A percentile compares a stretch with the other conserved stretches of the same genome.
phyloP scores from a whole-genome alignment of 306 rosid species.

The Glycine tomentella region DNA sequence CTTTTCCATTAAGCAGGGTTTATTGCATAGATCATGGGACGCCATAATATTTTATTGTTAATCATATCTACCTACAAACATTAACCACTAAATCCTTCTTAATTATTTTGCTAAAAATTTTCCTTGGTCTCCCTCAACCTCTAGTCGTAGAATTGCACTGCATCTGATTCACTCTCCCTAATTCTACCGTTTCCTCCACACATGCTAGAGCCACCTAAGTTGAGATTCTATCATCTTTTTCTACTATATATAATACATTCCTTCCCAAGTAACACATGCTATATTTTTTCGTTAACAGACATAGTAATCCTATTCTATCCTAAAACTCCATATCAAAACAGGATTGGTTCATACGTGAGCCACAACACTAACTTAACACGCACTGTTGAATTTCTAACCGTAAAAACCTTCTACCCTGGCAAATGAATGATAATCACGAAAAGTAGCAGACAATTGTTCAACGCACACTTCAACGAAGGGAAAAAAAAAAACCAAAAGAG shows the following conservation, averaged over 20 bases:
- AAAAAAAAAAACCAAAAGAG: no score
- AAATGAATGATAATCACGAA: neutral
- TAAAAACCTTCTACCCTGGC: no score
- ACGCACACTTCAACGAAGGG: neutral
- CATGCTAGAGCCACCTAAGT: neutral
- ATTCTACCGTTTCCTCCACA: neutral
- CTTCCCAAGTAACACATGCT: neutral
- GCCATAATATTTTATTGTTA: neutral
- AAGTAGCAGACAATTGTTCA: conserved; percentile 9
- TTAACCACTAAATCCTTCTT: neutral
- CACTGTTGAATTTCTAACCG: neutral
- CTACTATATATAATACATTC: neutral
- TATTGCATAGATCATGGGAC: neutral
- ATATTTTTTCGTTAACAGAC: neutral
- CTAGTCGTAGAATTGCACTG: neutral
- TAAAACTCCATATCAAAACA: neutral
- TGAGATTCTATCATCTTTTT: neutral
- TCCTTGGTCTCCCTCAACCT: neutral
- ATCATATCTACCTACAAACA: neutral
- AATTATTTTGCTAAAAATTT: neutral
- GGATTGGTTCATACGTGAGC: neutral
- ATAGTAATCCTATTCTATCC: neutral
- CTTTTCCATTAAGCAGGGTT: neutral
- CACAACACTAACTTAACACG: conserved; percentile 10
- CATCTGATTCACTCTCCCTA: neutral